These are phyloP conservation scores for Cercis canadensis DNA, from an alignment of 306 rosid genomes.

Conservation along the genomic window DNA sequence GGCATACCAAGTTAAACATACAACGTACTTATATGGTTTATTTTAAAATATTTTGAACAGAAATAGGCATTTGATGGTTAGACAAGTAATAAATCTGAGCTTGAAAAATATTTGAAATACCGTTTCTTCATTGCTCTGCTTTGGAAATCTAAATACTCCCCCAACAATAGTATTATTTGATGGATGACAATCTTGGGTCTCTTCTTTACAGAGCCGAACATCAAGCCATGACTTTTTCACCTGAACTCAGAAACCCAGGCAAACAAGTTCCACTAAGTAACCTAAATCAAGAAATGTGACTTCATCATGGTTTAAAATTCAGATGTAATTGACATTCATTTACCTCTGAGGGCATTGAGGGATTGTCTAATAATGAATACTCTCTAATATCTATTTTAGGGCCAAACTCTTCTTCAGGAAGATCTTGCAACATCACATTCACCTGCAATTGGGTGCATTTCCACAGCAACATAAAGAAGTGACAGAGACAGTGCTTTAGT, in stretches of 20 bases:
- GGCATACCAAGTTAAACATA: conserved; percentile 4
- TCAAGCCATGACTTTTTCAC: conserved; percentile 89
- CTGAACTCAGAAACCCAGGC: conserved; percentile 51
- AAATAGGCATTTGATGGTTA: conserved; percentile 23
- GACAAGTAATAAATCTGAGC: conserved; percentile 9
- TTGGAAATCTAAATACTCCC: conserved; percentile 79
- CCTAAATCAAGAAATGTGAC: conserved; percentile 14
- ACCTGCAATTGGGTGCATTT: conserved; percentile 57
- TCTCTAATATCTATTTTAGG: conserved; percentile 78
- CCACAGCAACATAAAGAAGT: conserved; percentile 32
- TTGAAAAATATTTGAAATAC: conserved; percentile 49
- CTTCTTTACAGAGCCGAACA: conserved; percentile 86
- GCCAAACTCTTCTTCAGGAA: conserved; percentile 85
- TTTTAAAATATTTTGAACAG: conserved; percentile 23
- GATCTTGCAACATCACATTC: conserved; percentile 74
- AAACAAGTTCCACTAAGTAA: conserved; percentile 26
- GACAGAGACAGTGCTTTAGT: not conserved
- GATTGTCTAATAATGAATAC: conserved; percentile 88
- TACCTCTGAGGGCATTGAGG: conserved; percentile 76
- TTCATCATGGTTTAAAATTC: conserved; percentile 11
- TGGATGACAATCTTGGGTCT: conserved; percentile 54
- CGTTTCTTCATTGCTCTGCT: conserved; percentile 85
- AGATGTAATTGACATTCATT: conserved; percentile 32
- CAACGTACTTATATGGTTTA: too few relatives aligned
- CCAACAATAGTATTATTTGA: conserved; percentile 58